Conservation (phyloP, 2,329 filamentous ascomycete species). For the Xylariaceae sp. region DNA sequence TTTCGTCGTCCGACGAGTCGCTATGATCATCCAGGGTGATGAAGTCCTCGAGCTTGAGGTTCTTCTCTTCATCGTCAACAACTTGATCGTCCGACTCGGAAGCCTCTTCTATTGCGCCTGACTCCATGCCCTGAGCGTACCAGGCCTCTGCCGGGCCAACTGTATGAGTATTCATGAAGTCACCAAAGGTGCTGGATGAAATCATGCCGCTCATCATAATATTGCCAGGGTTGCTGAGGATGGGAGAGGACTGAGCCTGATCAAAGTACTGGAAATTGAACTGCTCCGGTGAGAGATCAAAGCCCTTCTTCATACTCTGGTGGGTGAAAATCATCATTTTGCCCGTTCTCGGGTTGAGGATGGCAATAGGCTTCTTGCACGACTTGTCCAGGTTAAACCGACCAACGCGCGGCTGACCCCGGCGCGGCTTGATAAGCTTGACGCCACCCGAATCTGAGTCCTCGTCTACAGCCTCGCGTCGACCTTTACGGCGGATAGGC, state of each 20-base stretch:
- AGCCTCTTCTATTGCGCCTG: conserved; percentile 33
- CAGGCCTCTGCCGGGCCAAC: conserved; percentile 70
- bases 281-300: conserved; percentile 48
- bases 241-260: conserved; percentile 40
- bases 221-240: conserved; percentile 61
- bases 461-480: conserved; percentile 33
- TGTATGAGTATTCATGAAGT: conserved; percentile 55
- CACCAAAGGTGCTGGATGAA: conserved; percentile 46
- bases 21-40: conserved; percentile 57
- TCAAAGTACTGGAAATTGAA: conserved; percentile 41
- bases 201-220: conserved; percentile 74
- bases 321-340: conserved; percentile 60
- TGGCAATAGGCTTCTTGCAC: conserved; percentile 50
- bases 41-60: conserved; percentile 63
- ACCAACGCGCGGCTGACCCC: conserved; percentile 46
- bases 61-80: conserved; percentile 57
- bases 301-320: conserved; percentile 32
- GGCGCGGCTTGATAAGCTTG: conserved; percentile 36
- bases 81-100: conserved; percentile 47
- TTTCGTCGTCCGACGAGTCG: conserved; percentile 53
- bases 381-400: conserved; percentile 48
- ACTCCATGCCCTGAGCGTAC: conserved; percentile 60
- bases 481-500: conserved; percentile 39
- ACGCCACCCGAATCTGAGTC: conserved; percentile 44
- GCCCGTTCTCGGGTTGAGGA: conserved; percentile 48